phyloP scores from a whole-genome alignment of 495 filamentous ascomycete genomes.

The Daldinia bambusicola region DNA sequence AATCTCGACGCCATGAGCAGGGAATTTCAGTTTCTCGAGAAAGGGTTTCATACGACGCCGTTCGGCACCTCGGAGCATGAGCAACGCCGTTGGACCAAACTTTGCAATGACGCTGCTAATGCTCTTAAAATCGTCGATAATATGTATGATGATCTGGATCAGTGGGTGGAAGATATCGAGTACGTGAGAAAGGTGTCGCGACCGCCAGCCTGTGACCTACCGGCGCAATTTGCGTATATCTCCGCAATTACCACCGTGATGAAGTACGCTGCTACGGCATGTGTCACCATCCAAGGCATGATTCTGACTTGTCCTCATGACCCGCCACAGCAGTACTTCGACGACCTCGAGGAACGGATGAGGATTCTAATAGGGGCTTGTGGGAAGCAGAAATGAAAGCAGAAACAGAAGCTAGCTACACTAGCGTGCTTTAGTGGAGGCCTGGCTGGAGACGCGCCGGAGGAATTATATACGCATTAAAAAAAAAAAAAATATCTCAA shows the following conservation, averaged over 20 bases:
- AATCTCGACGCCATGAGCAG: slow-evolving; percentile 8
- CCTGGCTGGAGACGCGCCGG: neutral
- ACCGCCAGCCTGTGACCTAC: neutral
- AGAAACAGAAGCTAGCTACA: neutral
- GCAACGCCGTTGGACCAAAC: neutral
- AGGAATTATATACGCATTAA: neutral
- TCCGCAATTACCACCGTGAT: slow-evolving; percentile 18
- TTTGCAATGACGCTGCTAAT: neutral
- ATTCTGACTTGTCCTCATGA: neutral
- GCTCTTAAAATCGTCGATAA: neutral
- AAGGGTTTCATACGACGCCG: slow-evolving; percentile 1
- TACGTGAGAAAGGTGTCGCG: neutral
- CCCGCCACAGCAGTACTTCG: neutral
- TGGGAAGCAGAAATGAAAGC: neutral
- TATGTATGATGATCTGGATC: neutral
- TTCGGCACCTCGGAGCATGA: neutral
- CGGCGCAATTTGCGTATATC: slow-evolving; percentile 2
- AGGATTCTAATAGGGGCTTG: neutral
- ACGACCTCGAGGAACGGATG: neutral
- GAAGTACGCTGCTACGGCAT: slow-evolving; percentile 14
- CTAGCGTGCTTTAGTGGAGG: neutral
- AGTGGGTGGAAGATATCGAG: neutral
- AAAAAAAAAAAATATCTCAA: neutral
- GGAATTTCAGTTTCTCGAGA: slow-evolving; percentile 9
- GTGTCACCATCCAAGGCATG: slow-evolving; percentile 7